These are phyloP conservation scores for Akanthomyces dipterigenus DNA, from an alignment of 2,329 filamentous ascomycete genomes.

Conservation along the genomic window DNA sequence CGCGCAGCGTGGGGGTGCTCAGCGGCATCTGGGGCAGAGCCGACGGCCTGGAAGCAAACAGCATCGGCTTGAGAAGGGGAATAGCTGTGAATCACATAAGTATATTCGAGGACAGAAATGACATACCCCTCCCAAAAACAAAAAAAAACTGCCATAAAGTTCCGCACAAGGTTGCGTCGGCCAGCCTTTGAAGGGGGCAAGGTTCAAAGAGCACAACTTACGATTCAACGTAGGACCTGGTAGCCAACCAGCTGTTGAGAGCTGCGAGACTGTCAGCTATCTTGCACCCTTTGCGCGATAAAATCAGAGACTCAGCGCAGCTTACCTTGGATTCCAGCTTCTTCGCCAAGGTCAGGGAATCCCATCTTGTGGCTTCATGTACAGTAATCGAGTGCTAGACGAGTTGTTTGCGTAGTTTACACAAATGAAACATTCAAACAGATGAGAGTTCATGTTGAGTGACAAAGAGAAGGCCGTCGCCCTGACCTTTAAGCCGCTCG, in stretches of 20 bases:
- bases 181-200: no score
- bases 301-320: slow-evolving; percentile 22
- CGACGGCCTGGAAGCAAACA: slow-evolving; percentile 85
- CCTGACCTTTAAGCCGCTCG: no score
- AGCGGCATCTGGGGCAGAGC: slow-evolving; percentile 63
- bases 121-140: no score
- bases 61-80: slow-evolving; percentile 90
- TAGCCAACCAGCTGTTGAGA: slow-evolving; percentile 66
- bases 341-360: slow-evolving; percentile 60
- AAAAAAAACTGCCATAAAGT: no score
- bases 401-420: no score
- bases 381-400: no score
- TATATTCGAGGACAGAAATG: neutral
- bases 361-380: slow-evolving; percentile 45
- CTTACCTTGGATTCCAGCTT: slow-evolving; percentile 49
- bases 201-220: slow-evolving; percentile 40
- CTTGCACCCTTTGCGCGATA: neutral
- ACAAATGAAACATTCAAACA: no score
- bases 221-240: slow-evolving; percentile 76
- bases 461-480: no score
- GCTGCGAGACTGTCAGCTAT: slow-evolving; percentile 32
- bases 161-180: no score
- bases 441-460: no score
- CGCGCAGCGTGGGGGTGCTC: slow-evolving; percentile 92
- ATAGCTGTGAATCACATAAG: slow-evolving; percentile 29